A percentile compares a stretch with the other conserved stretches of the same genome.
These are phyloP conservation scores for Martensiomyces pterosporus DNA, from an alignment of 192 early-diverging fungal genomes.

Conservation along the genomic window DNA sequence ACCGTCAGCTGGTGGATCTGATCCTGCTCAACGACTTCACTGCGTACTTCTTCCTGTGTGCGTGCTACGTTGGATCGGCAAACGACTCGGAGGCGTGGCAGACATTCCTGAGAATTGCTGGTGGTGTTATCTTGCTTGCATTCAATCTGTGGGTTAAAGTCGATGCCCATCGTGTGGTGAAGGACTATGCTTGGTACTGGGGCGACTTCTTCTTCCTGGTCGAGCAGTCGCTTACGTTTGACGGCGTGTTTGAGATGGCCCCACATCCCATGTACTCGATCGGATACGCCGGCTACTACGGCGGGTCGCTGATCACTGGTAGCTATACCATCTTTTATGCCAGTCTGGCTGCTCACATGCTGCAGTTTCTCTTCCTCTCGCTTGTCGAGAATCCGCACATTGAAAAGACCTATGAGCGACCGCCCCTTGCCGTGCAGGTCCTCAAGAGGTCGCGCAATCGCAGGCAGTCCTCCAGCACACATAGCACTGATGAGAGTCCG, in stretches of 20 bases:
- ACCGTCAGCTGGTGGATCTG: slow-evolving; percentile 87
- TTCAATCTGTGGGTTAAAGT: slow-evolving; percentile 97
- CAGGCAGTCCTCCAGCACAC: slow-evolving; percentile 16
- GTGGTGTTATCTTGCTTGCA: slow-evolving; percentile 71
- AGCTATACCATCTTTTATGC: slow-evolving; percentile 89
- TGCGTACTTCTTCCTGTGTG: slow-evolving; percentile 81
- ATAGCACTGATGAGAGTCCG: neutral
- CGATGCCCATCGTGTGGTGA: slow-evolving; percentile 92
- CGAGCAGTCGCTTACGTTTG: slow-evolving; percentile 85
- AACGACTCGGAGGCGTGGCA: slow-evolving; percentile 54
- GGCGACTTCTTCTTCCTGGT: slow-evolving; percentile 98
- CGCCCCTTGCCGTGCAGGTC: slow-evolving; percentile 48
- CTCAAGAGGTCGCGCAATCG: slow-evolving; percentile 38
- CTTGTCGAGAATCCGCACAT: slow-evolving; percentile 91
- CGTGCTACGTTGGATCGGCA: slow-evolving; percentile 69
- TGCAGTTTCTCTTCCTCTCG: slow-evolving; percentile 85
- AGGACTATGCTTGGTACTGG: slow-evolving; percentile 99
- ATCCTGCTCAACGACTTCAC: slow-evolving; percentile 92
- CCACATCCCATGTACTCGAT: slow-evolving; percentile 99
- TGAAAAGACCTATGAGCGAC: slow-evolving; percentile 60
- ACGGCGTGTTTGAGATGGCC: slow-evolving; percentile 94
- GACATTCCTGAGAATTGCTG: slow-evolving; percentile 70
- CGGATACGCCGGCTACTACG: slow-evolving; percentile 96
- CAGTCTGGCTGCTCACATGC: slow-evolving; percentile 79
- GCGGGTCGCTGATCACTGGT: slow-evolving; percentile 85